Base-by-base conservation (phyloP, 1,284 basidiomycete species). In the Sutorius eximius region DNA sequence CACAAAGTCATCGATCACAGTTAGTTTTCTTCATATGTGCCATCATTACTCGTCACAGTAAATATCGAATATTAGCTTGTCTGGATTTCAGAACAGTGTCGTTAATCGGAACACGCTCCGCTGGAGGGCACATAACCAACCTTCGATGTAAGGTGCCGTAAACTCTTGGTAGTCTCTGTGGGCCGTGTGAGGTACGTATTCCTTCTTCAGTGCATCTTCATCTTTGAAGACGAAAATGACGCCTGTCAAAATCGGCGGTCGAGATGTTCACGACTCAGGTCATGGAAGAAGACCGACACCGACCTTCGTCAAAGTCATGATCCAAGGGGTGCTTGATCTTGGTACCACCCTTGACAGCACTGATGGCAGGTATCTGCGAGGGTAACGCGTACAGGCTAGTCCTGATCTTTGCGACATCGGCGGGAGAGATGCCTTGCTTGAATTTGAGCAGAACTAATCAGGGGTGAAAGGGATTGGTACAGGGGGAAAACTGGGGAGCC, bases 11-110 rank as follows among this genome's bases (percentile, higher is more conserved):
- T 47, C 1, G 13, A 43, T 41, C 51, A 53, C 27, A 41, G 12
- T 43, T 34, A 12, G 16, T 29, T 44, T 24, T 27, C 22, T 40
- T 24, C 18, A 29, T 40, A 22, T 49, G 11, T n/a, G n/a, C 13
- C 22, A 15, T 22, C 36, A 18, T 52, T 54, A 57, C 9, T 56
- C 57, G n/a, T 59, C 52, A n/a, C 49, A 24, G 15, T 54, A 24
- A n/a, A 69, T 58, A 40, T 71, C 63, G 49, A 59, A 71, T 45
- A 69, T 53, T 6, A 68, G 13, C 47, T 56, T 56, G 22, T 68
- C 68, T 69, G 20, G 27, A 38, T 46, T 48, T 38, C 5, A 16
- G 12, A 48, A 18, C 8, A 5, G 24, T 27, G 38, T 50, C 30
- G 47, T 20, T 30, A 5, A 12, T n/a, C 15, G 0, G 41, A 20